Conservation (phyloP, 176 grass and related monocot genomes). For the Bonia amplexicaulis region DNA sequence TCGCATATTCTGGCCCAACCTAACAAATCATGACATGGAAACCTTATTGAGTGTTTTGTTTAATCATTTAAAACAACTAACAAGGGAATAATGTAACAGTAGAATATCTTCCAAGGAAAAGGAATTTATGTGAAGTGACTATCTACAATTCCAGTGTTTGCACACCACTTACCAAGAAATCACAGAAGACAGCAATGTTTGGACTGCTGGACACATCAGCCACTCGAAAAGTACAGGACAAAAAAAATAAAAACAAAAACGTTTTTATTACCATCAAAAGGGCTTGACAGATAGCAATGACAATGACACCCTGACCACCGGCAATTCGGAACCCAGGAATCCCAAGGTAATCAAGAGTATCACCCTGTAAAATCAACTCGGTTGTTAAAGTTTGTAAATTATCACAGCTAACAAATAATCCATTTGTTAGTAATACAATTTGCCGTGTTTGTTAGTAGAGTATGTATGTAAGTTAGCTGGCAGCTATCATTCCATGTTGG, state of each 20-base stretch:
- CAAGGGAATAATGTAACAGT: not conserved
- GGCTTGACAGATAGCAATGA: constrained; percentile 85
- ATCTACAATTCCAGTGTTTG: not conserved
- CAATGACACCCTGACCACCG: constrained; percentile 81
- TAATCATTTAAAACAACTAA: not conserved
- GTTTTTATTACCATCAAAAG: constrained; percentile 72
- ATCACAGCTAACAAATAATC: not conserved
- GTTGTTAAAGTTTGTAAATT: not conserved
- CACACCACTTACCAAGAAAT: not conserved
- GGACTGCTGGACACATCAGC: not conserved
- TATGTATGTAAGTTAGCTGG: not conserved
- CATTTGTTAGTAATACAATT: not conserved
- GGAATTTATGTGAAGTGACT: not conserved
- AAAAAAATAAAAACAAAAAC: not conserved
- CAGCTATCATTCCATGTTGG: not conserved
- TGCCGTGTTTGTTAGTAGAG: not conserved
- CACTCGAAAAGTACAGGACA: not conserved
- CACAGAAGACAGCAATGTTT: not conserved
- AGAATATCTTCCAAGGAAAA: not conserved
- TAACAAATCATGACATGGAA: constrained; percentile 22
- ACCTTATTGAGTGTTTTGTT: not conserved
- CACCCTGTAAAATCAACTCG: constrained; percentile 51
- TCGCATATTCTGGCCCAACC: constrained; percentile 93
- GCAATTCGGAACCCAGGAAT: constrained; percentile 87
- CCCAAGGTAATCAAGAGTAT: constrained; percentile 94